Evolutionary conservation across 2,329 filamentous ascomycete genomes (phyloP), one percentile per base, ranked within the genome.

Genomic region (Cercospora janseana): DNA sequence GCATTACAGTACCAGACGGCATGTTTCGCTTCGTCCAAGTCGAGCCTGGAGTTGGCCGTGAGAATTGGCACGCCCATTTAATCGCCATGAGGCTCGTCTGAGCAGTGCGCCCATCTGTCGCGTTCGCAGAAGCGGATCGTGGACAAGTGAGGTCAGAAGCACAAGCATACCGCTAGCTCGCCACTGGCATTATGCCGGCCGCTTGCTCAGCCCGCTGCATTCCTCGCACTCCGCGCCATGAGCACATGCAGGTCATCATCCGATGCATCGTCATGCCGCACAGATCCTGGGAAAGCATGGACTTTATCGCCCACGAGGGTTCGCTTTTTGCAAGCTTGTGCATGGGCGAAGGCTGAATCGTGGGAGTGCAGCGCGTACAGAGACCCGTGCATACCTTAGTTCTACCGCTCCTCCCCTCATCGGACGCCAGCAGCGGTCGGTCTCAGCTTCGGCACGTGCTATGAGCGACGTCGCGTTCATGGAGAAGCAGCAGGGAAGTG

Each of bases 181-280:
- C 20, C 10, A 16, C 24, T 28, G 40, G 21, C 41, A 44, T 31
- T 16, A 44, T 44, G 41, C 27, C 41, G 27, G 41, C n/a, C 12
- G 35, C 35, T 38, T 24, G 18, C 35, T 38, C 41, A 26, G 26
- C 41, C 24, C 15, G 8, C 9, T 6, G 16, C 15, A 27, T 18
- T 6, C 9, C 21, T 13, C 18, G 23, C 27, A n/a, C 15, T n/a
- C 26, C n/a, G 7, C 13, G 18, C 27, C 15, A 20, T n/a, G 23
- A 21, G 32, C 32, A 21, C 32, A 37, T 20, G 32, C 41, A 34
- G 26, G 28, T 28, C 21, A n/a, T 43, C 10, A n/a, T 43, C 10
- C 7, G 40, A 29, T 4, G 23, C n/a, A 8, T 43, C 41, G 41
- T 32, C 42, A 46, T 35, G 42, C 42, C 42, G 42, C 29, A 46